Evolutionary conservation across 305 asterid genomes (phyloP).

Genomic region (Lippia alba): DNA sequence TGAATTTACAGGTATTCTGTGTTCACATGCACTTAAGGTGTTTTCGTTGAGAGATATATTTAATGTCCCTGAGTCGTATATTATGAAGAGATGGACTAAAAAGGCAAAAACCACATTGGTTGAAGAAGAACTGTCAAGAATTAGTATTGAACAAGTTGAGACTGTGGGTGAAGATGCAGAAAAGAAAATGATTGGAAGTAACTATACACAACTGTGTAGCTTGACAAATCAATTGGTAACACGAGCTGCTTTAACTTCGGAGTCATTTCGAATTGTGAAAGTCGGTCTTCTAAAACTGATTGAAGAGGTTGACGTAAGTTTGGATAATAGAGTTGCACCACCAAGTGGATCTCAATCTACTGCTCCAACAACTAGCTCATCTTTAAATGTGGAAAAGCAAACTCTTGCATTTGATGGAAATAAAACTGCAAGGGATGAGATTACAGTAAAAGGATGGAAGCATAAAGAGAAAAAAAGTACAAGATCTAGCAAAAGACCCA

Average conservation of each 20-base stretch:
- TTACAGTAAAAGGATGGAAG: neutral
- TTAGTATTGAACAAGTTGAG: neutral
- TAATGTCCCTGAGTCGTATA: neutral
- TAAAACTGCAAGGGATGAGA: neutral
- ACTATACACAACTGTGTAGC: neutral
- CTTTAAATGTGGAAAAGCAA: neutral
- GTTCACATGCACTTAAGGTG: neutral
- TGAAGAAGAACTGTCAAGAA: too few relatives aligned
- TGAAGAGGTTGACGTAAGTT: neutral
- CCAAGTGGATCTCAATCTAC: neutral
- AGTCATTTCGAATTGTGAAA: neutral
- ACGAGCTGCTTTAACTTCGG: neutral
- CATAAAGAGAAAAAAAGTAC: neutral
- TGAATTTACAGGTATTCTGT: conserved; percentile 1
- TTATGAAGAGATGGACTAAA: too few relatives aligned
- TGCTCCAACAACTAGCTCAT: neutral
- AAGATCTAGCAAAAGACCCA: neutral
- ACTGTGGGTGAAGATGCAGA: neutral
- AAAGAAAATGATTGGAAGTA: neutral
- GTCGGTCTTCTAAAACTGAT: neutral
- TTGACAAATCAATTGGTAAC: conserved; percentile 4
- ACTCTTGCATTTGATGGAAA: neutral
- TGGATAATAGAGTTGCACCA: neutral
- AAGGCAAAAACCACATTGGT: too few relatives aligned
- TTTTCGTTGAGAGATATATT: neutral